These are phyloP conservation scores for Cubamyces lactineus DNA, from an alignment of 768 basidiomycete genomes.

Conservation along the genomic window DNA sequence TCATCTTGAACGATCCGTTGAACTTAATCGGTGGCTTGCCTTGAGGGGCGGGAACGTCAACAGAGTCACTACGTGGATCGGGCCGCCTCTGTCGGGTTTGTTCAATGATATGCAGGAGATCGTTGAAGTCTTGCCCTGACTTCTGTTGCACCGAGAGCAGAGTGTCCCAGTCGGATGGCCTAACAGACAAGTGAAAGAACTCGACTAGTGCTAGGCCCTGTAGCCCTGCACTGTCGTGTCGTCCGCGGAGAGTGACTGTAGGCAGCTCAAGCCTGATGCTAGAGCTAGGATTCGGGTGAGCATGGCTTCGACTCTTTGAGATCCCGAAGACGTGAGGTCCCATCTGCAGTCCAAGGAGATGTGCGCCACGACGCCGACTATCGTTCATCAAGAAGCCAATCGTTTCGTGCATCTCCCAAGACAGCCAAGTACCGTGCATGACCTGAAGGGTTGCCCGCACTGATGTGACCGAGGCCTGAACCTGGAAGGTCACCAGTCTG, in stretches of 20 bases:
- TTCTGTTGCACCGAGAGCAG: constrained; percentile 84
- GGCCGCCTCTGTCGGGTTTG: constrained; percentile 50
- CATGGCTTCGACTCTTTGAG: constrained; percentile 38
- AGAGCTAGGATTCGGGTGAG: constrained; percentile 44
- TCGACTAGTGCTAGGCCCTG: constrained; percentile 65
- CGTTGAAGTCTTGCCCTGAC: constrained; percentile 88
- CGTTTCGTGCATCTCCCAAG: constrained; percentile 64
- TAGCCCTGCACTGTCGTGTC: constrained; percentile 51
- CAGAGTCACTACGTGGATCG: constrained; percentile 1
- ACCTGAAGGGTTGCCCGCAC: constrained; percentile 72
- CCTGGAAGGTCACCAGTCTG: constrained; percentile 41
- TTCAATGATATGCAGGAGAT: constrained; percentile 67
- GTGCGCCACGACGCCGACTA: constrained; percentile 36
- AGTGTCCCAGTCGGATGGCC: constrained; percentile 84
- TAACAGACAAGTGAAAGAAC: constrained; percentile 71
- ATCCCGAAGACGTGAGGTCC: constrained; percentile 64
- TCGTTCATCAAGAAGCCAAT: constrained; percentile 43
- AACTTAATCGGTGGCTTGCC: constrained; percentile 39
- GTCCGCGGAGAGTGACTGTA: constrained; percentile 63
- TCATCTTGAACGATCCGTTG: constrained; percentile 63
- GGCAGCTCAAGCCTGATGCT: constrained; percentile 70
- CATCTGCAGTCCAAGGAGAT: constrained; percentile 67
- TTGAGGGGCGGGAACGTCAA: constrained; percentile 17
- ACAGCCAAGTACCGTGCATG: constrained; percentile 88
- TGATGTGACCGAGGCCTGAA: constrained; percentile 55